phyloP scores from a whole-genome alignment of 2,329 filamentous ascomycete species.

The Plenodomus lindquistii region DNA sequence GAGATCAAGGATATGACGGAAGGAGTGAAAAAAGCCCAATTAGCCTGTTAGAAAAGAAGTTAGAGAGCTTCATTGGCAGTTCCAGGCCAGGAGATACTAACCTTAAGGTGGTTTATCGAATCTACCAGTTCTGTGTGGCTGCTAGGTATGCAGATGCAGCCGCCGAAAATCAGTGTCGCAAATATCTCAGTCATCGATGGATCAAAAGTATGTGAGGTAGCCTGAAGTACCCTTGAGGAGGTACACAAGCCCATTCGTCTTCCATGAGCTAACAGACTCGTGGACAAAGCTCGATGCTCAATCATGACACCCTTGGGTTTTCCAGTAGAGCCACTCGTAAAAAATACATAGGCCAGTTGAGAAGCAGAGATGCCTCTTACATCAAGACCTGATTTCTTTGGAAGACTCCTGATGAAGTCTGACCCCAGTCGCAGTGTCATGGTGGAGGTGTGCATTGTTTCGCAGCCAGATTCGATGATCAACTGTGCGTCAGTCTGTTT shows the following conservation, averaged over 20 bases:
- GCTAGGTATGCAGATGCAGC: conserved; percentile 44
- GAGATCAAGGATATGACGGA: too few species aligned
- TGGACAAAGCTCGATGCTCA: conserved; percentile 51
- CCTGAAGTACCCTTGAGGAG: conserved; percentile 17
- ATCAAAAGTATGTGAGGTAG: conserved; percentile 39
- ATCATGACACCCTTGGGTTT: conserved; percentile 63
- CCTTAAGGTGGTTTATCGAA: not conserved
- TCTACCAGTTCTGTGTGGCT: not conserved
- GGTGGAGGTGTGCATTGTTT: conserved; percentile 41
- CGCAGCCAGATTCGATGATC: conserved; percentile 6
- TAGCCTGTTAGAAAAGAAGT: too few species aligned
- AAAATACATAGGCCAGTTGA: conserved; percentile 59
- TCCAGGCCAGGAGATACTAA: not conserved
- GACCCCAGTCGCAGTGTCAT: too few species aligned
- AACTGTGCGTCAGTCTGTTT: too few species aligned
- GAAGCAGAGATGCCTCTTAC: conserved; percentile 26
- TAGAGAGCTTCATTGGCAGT: too few species aligned
- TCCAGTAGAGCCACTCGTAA: conserved; percentile 49
- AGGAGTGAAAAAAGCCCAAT: too few species aligned
- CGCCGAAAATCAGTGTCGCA: conserved; percentile 58
- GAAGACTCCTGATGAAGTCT: too few species aligned
- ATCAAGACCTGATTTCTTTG: too few species aligned
- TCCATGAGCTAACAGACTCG: conserved; percentile 25
- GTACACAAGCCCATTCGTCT: too few species aligned
- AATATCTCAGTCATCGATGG: conserved; percentile 59